Evolutionary conservation across 768 basidiomycete species (phyloP), one percentile per base, ranked within the genome.

Genomic region (Rhodotorula taiwanensis): DNA sequence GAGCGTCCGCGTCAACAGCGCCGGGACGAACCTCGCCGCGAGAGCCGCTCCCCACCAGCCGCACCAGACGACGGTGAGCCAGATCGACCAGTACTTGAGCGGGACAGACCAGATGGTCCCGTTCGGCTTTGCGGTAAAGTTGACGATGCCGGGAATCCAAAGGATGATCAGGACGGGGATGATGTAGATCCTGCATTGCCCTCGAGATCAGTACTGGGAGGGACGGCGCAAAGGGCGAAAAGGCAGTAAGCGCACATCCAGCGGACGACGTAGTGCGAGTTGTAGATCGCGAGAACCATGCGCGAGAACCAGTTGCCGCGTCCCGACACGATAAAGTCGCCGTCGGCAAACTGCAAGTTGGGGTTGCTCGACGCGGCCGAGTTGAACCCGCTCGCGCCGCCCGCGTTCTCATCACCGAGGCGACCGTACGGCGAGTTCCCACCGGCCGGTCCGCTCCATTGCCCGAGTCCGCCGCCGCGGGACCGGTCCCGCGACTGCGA

Each of bases 21-120:
- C 62, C n/a, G 78, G 79, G 25, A 76, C 66, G 34, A 78, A 61
- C 73, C 76, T 73, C 48, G 85, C 80, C 39, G 77, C 73, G 15
- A 87, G 87, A 27, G 87, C 79, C 3, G 84, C 78, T n/a, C 77
- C 82, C 89, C 89, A 92, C 86, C 87, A 92, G 23, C 86, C 84
- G 82, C 66, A 82, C 90, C 90, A 94, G 8, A 82, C 77, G 36
- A 92, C 82, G 43, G 80, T 82, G 33, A 91, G 76, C 88, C 89
- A 94, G 60, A 89, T 84, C 34, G 43, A 25, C 52, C 50, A 62
- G 44, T 47, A 64, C 47, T 61, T 10, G 25, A 75, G 70, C 41
- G 67, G 45, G 57, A 77, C 81, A 39, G 66, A 56, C 77, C 77
- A 79, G 52, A 86, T 82, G 43, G 72, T 76, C 4, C 83, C 82